Evolutionary conservation across 2,329 filamentous ascomycete species (phyloP).

Genomic region (Cladophialophora yegresii): DNA sequence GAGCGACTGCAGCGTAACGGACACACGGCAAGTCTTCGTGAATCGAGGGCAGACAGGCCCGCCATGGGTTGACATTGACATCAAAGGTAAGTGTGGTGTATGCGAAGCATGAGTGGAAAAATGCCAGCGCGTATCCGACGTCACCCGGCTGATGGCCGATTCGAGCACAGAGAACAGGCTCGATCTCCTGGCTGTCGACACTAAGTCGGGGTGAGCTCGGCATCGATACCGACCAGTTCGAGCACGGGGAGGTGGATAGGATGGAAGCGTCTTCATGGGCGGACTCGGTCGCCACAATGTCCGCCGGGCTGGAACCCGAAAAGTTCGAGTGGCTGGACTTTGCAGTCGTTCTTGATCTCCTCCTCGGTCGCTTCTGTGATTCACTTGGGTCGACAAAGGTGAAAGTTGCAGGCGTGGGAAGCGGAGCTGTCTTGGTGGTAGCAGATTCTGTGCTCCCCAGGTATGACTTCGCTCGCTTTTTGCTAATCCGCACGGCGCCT

Average conservation of each 20-base stretch:
- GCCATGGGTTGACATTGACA: constrained; percentile 32
- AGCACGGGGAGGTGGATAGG: constrained; percentile 17
- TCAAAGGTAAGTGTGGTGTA: constrained; percentile 31
- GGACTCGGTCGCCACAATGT: neutral
- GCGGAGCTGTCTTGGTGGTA: neutral
- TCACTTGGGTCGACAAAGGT: constrained; percentile 26
- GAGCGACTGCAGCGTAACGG: constrained; percentile 26
- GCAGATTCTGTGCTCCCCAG: constrained; percentile 1
- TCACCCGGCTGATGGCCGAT: constrained; percentile 14
- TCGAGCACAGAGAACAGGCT: constrained; percentile 14
- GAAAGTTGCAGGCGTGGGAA: constrained; percentile 26
- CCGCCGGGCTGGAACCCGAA: neutral
- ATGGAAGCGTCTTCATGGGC: neutral
- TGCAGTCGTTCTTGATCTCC: constrained; percentile 22
- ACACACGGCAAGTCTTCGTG: constrained; percentile 30
- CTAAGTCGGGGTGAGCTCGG: constrained; percentile 5
- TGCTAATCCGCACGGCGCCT: constrained; percentile 19
- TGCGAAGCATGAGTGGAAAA: constrained; percentile 30
- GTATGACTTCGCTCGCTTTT: constrained; percentile 10
- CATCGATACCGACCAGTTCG: constrained; percentile 13
- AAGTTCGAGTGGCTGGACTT: constrained; percentile 11
- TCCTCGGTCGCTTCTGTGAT: constrained; percentile 8
- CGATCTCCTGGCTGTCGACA: neutral
- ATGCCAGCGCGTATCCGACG: constrained; percentile 23
- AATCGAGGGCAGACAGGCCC: constrained; percentile 23